Conservation (phyloP, 2,329 filamentous ascomycete genomes). For the Cytospora schulzeri region DNA sequence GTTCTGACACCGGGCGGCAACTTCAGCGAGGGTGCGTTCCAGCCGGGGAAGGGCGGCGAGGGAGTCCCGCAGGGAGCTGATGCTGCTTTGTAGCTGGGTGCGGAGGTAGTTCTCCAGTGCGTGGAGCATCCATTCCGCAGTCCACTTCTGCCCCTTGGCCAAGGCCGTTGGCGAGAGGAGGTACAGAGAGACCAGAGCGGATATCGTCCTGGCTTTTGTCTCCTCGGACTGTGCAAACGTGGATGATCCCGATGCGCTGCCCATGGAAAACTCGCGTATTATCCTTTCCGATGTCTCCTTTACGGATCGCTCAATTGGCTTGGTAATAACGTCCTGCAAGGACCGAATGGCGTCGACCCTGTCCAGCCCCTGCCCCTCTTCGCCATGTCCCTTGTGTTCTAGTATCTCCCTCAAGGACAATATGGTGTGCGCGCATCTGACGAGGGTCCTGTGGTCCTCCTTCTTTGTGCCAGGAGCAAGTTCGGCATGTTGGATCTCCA, state of each 20-base stretch:
- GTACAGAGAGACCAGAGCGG: constrained; percentile 76
- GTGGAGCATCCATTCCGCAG: constrained; percentile 72
- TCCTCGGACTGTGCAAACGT: constrained; percentile 69
- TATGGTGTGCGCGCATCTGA: constrained; percentile 81
- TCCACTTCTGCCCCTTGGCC: constrained; percentile 56
- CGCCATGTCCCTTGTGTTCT: constrained; percentile 64
- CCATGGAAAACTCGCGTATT: constrained; percentile 81
- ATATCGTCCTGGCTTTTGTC: constrained; percentile 70
- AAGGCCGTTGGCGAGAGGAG: constrained; percentile 71
- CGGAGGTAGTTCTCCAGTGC: constrained; percentile 82
- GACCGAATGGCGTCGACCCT: constrained; percentile 71
- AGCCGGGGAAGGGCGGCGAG: constrained; percentile 79
- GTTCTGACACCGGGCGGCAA: constrained; percentile 84
- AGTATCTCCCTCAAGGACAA: constrained; percentile 75
- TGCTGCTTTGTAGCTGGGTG: constrained; percentile 75
- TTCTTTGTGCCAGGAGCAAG: constrained; percentile 52
- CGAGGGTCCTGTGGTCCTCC: constrained; percentile 76
- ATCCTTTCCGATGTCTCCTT: constrained; percentile 74
- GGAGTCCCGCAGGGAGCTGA: constrained; percentile 73
- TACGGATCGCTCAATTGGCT: constrained; percentile 74
- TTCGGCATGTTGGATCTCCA: constrained; percentile 84
- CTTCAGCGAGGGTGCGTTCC: constrained; percentile 79
- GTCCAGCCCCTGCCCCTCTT: constrained; percentile 77
- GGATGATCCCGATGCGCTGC: constrained; percentile 42
- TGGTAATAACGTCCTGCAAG: constrained; percentile 67